Conservation (phyloP, 177 flowering plant genomes). For the Vitis hybrid region DNA sequence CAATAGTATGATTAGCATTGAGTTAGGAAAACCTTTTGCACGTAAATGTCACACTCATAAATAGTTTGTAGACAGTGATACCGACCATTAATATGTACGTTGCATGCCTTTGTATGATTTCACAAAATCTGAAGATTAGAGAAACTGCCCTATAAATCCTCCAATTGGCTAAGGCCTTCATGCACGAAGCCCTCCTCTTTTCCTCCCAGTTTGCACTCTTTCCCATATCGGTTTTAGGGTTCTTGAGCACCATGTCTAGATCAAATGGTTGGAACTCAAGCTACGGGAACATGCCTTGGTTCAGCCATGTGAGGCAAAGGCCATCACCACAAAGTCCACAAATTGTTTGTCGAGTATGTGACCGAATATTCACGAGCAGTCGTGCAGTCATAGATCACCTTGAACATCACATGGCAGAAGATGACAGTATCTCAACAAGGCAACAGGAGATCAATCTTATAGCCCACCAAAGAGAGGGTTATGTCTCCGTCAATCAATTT, state of each 20-base stretch:
- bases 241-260: conserved; percentile 8
- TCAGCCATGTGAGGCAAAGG: not conserved
- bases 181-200: not conserved
- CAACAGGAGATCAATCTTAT: not conserved
- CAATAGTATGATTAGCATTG: too few species aligned
- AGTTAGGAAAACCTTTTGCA: too few species aligned
- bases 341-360: conserved; percentile 18
- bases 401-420: conserved; percentile 7
- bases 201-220: not conserved
- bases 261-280: conserved; percentile 5
- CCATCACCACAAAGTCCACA: not conserved
- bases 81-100: too few species aligned
- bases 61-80: too few species aligned
- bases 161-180: not conserved
- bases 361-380: conserved; percentile 11
- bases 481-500: not conserved
- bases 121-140: not conserved
- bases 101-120: not conserved
- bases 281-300: not conserved
- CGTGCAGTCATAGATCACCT: conserved; percentile 15
- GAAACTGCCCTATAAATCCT: not conserved
- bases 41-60: too few species aligned
- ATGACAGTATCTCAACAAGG: not conserved
- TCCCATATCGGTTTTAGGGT: not conserved
- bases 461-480: not conserved